Evolutionary conservation across 306 rosid species (phyloP).

Genomic region (Dalbergia cultrata): DNA sequence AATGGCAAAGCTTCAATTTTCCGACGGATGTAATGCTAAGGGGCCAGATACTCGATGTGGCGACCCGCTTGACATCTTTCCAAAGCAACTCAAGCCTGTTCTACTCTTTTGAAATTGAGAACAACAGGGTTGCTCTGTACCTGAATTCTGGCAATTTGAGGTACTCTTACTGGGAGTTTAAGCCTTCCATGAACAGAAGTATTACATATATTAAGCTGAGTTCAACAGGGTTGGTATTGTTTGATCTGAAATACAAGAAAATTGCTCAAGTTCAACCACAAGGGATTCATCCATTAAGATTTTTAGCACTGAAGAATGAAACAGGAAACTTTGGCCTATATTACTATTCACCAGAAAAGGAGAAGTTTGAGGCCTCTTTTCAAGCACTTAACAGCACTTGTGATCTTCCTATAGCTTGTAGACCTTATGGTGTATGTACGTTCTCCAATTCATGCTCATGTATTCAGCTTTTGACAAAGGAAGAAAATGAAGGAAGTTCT

Average conservation of each 20-base stretch:
- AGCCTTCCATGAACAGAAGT: conserved; percentile 73
- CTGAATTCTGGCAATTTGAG: conserved; percentile 62
- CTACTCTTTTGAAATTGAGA: conserved; percentile 81
- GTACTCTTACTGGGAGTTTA: conserved; percentile 92
- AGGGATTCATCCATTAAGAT: conserved; percentile 59
- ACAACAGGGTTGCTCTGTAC: conserved; percentile 66
- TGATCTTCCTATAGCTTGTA: conserved; percentile 88
- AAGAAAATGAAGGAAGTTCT: conserved; percentile 36
- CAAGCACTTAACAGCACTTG: conserved; percentile 85
- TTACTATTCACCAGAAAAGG: conserved; percentile 63
- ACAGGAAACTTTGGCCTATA: conserved; percentile 88
- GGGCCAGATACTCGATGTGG: conserved; percentile 86
- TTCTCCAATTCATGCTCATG: conserved; percentile 80
- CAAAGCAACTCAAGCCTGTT: conserved; percentile 60
- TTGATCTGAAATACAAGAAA: conserved; percentile 67
- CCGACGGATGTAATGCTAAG: conserved; percentile 85
- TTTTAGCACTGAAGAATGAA: conserved; percentile 74
- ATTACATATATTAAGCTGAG: conserved; percentile 68
- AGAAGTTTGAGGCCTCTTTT: conserved; percentile 74
- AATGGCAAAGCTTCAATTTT: conserved; percentile 98
- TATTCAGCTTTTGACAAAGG: conserved; percentile 50
- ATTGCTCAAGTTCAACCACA: conserved; percentile 72
- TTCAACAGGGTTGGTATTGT: conserved; percentile 67
- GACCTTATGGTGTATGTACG: conserved; percentile 84
- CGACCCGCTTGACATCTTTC: conserved; percentile 75